Conservation (phyloP, 495 filamentous ascomycete genomes). For the Massariosphaeria phaeospora region DNA sequence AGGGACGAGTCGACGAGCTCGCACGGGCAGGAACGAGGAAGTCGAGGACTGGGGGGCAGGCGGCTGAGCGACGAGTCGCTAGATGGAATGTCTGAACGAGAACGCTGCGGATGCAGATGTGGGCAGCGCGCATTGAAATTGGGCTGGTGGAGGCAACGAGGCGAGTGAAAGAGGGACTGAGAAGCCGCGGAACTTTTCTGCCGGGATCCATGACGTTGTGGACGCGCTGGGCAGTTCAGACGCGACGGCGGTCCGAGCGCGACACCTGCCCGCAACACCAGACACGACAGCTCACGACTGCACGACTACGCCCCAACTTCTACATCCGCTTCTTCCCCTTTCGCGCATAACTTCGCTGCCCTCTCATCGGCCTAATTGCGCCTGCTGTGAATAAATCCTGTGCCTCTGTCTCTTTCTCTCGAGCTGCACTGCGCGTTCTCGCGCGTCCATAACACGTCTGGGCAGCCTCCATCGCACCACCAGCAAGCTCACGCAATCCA, state of each 20-base stretch:
- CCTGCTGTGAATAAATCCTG: too few species aligned
- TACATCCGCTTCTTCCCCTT: neutral
- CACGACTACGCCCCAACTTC: neutral
- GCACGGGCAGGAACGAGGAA: slow-evolving; percentile 26
- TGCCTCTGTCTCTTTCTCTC: neutral
- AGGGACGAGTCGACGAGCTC: slow-evolving; percentile 1
- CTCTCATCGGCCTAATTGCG: too few species aligned
- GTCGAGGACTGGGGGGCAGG: slow-evolving; percentile 14
- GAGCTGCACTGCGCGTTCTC: neutral
- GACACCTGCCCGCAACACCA: neutral
- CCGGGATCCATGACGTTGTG: slow-evolving; percentile 28
- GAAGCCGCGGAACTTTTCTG: neutral
- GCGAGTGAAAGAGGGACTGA: too few species aligned
- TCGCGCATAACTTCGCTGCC: too few species aligned
- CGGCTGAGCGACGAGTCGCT: neutral
- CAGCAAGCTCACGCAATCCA: neutral
- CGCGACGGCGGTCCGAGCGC: slow-evolving; percentile 17
- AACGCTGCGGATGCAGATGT: slow-evolving; percentile 27
- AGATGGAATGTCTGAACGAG: slow-evolving; percentile 21
- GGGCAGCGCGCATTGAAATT: slow-evolving; percentile 25
- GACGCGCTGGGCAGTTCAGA: slow-evolving; percentile 5
- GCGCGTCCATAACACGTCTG: neutral
- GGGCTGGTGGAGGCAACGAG: neutral
- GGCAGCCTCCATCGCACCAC: neutral
- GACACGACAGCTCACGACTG: too few species aligned